Evolutionary conservation across 345 rosid genomes (phyloP).

Genomic region (Populus nigra): DNA sequence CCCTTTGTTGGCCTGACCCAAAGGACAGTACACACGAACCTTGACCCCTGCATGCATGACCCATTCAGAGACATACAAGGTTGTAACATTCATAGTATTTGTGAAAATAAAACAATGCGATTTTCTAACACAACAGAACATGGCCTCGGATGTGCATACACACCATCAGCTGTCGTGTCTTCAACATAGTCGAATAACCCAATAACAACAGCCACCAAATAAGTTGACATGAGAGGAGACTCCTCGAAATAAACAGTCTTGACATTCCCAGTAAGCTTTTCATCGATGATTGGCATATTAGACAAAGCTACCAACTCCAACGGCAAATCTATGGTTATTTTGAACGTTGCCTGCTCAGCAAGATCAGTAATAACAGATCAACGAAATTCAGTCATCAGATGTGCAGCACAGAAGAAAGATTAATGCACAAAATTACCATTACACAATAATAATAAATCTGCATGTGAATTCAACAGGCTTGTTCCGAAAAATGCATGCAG

Average conservation of each 20-base stretch:
- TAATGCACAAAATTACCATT: no score
- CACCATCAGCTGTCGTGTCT: conserved; percentile 35
- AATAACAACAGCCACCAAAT: conserved; percentile 44
- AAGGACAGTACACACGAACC: conserved; percentile 39
- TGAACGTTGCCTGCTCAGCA: conserved; percentile 39
- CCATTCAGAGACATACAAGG: not conserved
- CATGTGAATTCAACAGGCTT: not conserved
- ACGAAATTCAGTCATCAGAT: no score
- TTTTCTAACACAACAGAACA: not conserved
- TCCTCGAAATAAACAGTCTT: conserved; percentile 40
- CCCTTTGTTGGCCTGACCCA: conserved; percentile 34
- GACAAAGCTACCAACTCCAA: conserved; percentile 33
- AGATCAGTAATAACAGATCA: not conserved
- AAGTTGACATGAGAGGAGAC: conserved; percentile 46
- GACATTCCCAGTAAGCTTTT: conserved; percentile 21
- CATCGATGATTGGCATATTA: conserved; percentile 45
- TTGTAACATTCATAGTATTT: no score
- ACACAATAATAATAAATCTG: no score
- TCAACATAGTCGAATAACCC: conserved; percentile 46
- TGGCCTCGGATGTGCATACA: not conserved
- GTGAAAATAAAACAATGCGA: not conserved
- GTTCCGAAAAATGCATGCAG: not conserved
- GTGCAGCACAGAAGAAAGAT: no score
- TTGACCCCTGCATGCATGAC: conserved; percentile 27
- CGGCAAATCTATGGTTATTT: conserved; percentile 33